Evolutionary conservation across 352 stramenopile species (phyloP).

Genomic region (Globisporangium emineosum): DNA sequence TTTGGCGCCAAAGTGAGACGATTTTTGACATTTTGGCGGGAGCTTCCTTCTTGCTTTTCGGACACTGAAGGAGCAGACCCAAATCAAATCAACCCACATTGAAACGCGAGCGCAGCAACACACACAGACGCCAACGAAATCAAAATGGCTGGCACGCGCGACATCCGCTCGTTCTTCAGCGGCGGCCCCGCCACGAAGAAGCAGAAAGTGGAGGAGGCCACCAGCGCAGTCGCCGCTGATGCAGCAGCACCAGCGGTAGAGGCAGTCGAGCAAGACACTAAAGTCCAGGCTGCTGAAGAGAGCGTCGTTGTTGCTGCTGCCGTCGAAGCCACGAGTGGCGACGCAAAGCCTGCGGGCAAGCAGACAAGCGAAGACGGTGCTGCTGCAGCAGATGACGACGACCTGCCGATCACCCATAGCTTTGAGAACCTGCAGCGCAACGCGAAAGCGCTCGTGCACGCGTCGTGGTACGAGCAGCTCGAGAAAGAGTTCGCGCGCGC

Average conservation of each 20-base stretch:
- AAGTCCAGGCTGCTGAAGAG: not conserved
- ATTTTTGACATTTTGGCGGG: not conserved
- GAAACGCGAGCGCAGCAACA: not conserved
- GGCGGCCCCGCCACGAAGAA: conserved; percentile 26
- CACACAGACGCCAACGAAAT: not conserved
- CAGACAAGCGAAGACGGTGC: not conserved
- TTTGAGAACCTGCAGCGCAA: conserved; percentile 39
- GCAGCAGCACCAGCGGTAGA: not conserved
- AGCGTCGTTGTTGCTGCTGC: not conserved
- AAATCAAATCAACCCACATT: not conserved
- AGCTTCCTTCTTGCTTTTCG: not conserved
- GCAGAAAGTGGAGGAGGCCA: conserved; percentile 13
- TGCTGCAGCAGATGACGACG: conserved; percentile 1
- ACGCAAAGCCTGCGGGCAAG: not conserved
- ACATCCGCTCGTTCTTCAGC: conserved; percentile 69
- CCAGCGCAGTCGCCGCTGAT: not conserved
- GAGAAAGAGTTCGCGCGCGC: conserved; percentile 42
- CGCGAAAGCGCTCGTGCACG: conserved; percentile 36
- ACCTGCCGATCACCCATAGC: conserved; percentile 22
- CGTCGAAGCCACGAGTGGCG: not conserved
- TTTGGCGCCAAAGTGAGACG: not conserved
- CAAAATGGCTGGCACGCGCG: conserved; percentile 19
- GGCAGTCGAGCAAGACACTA: not conserved
- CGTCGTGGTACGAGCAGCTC: conserved; percentile 57
- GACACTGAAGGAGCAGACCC: not conserved